Evolutionary conservation across 2,329 filamentous ascomycete genomes (phyloP).

Genomic region (Paraconiothyrium brasiliense): DNA sequence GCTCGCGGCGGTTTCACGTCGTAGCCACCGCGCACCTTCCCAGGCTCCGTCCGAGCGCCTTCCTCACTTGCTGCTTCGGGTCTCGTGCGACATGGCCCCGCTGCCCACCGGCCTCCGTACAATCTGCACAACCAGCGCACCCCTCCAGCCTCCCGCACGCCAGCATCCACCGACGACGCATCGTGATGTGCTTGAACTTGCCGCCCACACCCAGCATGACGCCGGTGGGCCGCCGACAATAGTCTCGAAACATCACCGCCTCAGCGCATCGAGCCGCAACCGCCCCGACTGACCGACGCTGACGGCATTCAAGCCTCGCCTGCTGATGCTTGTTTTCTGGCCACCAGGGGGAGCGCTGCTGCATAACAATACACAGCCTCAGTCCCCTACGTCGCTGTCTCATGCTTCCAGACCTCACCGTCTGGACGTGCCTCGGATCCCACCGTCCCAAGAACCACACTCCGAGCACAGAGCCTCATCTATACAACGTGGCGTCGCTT

Average conservation of each 20-base stretch:
- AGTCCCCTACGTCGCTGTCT: conserved; percentile 2
- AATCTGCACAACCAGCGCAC: conserved; percentile 14
- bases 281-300: neutral
- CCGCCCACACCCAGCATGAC: conserved; percentile 16
- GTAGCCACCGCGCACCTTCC: conserved; percentile 20
- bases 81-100: conserved; percentile 33
- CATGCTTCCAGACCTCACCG: conserved; percentile 7
- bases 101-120: conserved; percentile 12
- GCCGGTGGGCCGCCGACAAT: conserved; percentile 5
- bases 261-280: conserved; percentile 8
- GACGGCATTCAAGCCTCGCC: neutral
- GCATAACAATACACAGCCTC: conserved; percentile 20
- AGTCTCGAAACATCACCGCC: conserved; percentile 16
- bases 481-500: conserved; percentile 23
- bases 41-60: conserved; percentile 9
- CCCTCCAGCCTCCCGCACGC: neutral
- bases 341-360: neutral
- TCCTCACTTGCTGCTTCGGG: conserved; percentile 21
- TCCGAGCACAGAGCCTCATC: conserved; percentile 12
- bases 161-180: neutral
- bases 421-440: conserved; percentile 20
- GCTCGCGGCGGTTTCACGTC: conserved; percentile 23
- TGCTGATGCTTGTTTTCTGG: conserved; percentile 8
- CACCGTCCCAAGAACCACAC: conserved; percentile 9
- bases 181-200: conserved; percentile 9